Evolutionary conservation across 2,329 filamentous ascomycete genomes (phyloP).

Genomic region (Fusarium zealandicum): DNA sequence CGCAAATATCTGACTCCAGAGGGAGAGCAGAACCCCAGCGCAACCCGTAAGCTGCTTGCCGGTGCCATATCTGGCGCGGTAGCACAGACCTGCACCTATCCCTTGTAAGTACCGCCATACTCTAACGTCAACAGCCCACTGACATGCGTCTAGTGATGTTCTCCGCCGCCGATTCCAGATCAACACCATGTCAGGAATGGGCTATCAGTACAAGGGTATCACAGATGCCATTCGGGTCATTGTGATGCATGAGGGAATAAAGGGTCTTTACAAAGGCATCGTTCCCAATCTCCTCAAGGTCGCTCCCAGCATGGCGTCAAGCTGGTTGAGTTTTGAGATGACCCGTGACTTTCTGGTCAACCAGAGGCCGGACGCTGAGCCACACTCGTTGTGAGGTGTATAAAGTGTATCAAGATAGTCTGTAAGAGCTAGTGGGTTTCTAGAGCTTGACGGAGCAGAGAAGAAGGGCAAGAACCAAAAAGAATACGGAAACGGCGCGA

Average conservation of each 20-base stretch:
- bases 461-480: conserved; percentile 9
- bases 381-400: conserved; percentile 39
- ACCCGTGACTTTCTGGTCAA: conserved; percentile 84
- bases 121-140: conserved; percentile 33
- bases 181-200: conserved; percentile 99
- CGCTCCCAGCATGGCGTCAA: conserved; percentile 97
- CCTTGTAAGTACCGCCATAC: conserved; percentile 71
- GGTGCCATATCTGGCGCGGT: conserved; percentile 96
- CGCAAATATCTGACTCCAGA: conserved; percentile 85
- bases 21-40: conserved; percentile 82
- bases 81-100: conserved; percentile 97
- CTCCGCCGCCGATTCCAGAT: conserved; percentile 94
- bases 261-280: conserved; percentile 94
- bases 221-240: conserved; percentile 85
- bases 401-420: conserved; percentile 29
- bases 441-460: neutral
- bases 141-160: conserved; percentile 70
- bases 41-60: conserved; percentile 82
- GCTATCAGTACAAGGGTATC: conserved; percentile 91
- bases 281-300: conserved; percentile 96
- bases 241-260: conserved; percentile 79
- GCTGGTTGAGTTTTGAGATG: conserved; percentile 96
- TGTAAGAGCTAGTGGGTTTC: conserved; percentile 15
- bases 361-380: conserved; percentile 56
- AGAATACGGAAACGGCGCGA: conserved; percentile 14